phyloP scores from a whole-genome alignment of 2,329 filamentous ascomycete species.

The Scedosporium apiospermum region DNA sequence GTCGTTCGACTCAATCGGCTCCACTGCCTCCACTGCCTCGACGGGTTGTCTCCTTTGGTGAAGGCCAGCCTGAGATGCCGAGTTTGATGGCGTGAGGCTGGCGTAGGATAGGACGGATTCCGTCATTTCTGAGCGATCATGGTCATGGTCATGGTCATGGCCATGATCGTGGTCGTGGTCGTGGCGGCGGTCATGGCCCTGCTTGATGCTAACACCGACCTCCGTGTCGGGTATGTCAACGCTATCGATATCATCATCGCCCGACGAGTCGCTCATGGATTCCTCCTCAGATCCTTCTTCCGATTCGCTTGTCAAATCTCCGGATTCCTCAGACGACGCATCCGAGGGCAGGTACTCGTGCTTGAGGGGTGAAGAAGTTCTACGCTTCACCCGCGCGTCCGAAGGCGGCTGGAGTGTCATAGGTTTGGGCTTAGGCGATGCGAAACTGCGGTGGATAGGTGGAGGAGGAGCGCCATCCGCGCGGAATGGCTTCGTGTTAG shows the following conservation, averaged over 20 bases:
- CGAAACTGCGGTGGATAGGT: slow-evolving; percentile 40
- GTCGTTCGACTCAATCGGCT: slow-evolving; percentile 24
- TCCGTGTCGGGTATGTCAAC: slow-evolving; percentile 50
- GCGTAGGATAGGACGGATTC: slow-evolving; percentile 38
- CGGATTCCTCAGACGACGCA: slow-evolving; percentile 50
- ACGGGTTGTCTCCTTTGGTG: slow-evolving; percentile 2
- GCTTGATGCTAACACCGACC: slow-evolving; percentile 47
- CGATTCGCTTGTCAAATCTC: slow-evolving; percentile 41
- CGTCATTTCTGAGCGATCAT: slow-evolving; percentile 12
- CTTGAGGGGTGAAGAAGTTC: slow-evolving; percentile 82
- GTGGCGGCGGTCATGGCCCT: slow-evolving; percentile 19
- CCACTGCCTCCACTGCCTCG: slow-evolving; percentile 24
- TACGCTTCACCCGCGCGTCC: slow-evolving; percentile 7
- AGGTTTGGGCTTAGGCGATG: slow-evolving; percentile 23
- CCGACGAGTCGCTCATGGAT: slow-evolving; percentile 24
- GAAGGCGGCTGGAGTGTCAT: slow-evolving; percentile 9
- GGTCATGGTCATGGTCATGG: slow-evolving; percentile 6
- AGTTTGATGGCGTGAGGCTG: slow-evolving; percentile 70
- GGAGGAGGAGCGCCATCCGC: slow-evolving; percentile 48
- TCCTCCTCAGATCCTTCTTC: slow-evolving; percentile 37
- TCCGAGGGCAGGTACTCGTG: slow-evolving; percentile 92
- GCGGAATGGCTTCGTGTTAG: slow-evolving; percentile 23
- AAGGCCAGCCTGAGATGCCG: slow-evolving; percentile 62
- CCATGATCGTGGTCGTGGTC: no score
- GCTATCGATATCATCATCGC: slow-evolving; percentile 51